These are phyloP conservation scores for Botrytis sinoallii DNA, from an alignment of 2,329 filamentous ascomycete species.

Conservation along the genomic window DNA sequence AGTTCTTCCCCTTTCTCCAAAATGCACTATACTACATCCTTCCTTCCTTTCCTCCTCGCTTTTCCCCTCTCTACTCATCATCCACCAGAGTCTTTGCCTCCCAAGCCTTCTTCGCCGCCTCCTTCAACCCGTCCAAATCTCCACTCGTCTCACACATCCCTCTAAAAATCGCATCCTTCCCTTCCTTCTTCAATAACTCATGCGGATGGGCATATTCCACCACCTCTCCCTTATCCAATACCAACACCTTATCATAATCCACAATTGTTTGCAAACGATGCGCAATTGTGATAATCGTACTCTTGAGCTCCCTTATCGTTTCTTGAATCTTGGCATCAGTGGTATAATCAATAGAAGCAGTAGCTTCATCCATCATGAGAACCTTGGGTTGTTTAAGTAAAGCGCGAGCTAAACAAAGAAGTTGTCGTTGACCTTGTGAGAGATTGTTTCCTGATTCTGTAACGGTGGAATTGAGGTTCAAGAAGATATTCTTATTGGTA, in stretches of 20 bases:
- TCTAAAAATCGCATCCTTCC: constrained; percentile 49
- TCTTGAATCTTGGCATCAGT: constrained; percentile 96
- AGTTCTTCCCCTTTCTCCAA: not conserved
- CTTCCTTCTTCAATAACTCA: constrained; percentile 69
- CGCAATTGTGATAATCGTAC: constrained; percentile 95
- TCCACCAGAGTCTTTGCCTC: constrained; percentile 43
- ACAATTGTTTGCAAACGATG: constrained; percentile 95
- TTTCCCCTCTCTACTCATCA: constrained; percentile 31
- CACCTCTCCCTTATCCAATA: constrained; percentile 83
- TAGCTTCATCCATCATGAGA: constrained; percentile 98
- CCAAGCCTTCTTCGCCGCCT: constrained; percentile 50
- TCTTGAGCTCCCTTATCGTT: constrained; percentile 87
- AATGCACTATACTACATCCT: not conserved
- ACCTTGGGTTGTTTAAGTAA: constrained; percentile 89
- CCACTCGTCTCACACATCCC: constrained; percentile 69
- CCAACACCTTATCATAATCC: constrained; percentile 96
- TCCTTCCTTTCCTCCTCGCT: too few relatives aligned
- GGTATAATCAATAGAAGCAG: constrained; percentile 93
- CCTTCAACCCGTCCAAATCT: constrained; percentile 55
- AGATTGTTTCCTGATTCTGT: constrained; percentile 91
- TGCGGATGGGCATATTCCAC: constrained; percentile 90
- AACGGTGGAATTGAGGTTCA: constrained; percentile 78
- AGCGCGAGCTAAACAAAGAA: constrained; percentile 88
- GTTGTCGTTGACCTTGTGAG: constrained; percentile 92
- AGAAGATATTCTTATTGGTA: constrained; percentile 93